phyloP scores from a whole-genome alignment of 805 yeast genomes.

The Zygosaccharomyces rouxii region DNA sequence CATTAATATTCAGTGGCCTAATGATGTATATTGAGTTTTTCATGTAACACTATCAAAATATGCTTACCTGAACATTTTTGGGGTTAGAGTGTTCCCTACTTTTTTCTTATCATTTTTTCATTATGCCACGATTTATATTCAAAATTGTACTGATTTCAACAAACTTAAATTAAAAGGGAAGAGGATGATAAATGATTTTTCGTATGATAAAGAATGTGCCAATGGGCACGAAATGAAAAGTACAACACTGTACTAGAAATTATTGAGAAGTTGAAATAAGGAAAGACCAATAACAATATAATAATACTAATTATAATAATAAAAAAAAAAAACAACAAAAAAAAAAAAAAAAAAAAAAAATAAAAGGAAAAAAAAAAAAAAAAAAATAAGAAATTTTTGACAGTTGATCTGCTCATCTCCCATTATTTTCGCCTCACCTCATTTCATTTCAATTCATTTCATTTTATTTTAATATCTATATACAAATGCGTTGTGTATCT shows the following conservation, averaged over 20 bases:
- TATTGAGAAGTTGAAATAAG: background rate
- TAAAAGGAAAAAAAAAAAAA: background rate
- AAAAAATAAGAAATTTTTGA: background rate
- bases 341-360: background rate
- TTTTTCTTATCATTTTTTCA: conserved; percentile 1
- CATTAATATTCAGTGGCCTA: conserved; percentile 1
- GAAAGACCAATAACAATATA: background rate
- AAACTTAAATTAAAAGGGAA: background rate
- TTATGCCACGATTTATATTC: background rate
- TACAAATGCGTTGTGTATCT: background rate
- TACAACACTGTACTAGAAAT: background rate
- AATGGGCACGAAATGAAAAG: background rate
- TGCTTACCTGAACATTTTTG: background rate
- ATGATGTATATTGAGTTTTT: background rate
- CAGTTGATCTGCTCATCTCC: conserved; percentile 5
- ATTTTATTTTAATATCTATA: background rate
- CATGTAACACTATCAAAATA: conserved; percentile 3
- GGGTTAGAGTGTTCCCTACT: background rate
- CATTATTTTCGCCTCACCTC: background rate
- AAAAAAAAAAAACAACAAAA: background rate
- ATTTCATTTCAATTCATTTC: background rate
- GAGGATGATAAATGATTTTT: background rate
- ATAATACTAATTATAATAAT: background rate
- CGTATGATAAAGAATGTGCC: background rate
- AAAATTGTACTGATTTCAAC: background rate